A percentile compares a stretch with the other conserved stretches of the same genome.
Evolutionary conservation across 2,329 filamentous ascomycete species (phyloP).

Genomic region (Aspergillus viridinutans): DNA sequence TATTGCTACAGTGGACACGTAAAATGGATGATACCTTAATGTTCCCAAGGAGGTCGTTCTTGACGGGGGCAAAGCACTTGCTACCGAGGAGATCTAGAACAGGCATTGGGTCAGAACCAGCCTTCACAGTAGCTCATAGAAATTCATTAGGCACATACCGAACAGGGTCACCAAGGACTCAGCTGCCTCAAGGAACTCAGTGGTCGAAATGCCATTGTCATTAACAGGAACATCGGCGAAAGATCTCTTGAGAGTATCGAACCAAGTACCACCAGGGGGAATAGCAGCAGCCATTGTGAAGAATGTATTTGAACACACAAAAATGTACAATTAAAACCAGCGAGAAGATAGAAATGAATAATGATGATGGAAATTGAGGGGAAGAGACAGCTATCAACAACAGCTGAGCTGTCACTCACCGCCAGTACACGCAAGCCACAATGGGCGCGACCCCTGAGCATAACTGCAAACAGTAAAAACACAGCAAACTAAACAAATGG

Average conservation of each 20-base stretch:
- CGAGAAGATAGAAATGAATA: slow-evolving; percentile 6
- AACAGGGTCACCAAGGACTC: slow-evolving; percentile 86
- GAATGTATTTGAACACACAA: not conserved
- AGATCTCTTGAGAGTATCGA: slow-evolving; percentile 77
- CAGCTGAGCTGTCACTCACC: slow-evolving; percentile 23
- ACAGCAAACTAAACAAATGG: slow-evolving; percentile 24
- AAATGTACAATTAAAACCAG: not conserved
- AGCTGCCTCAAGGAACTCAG: slow-evolving; percentile 84
- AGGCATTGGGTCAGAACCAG: slow-evolving; percentile 1
- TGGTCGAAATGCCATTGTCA: slow-evolving; percentile 74
- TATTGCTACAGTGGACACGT: not conserved
- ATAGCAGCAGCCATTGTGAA: slow-evolving; percentile 37
- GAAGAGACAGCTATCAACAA: slow-evolving; percentile 12
- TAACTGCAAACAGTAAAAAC: slow-evolving; percentile 18
- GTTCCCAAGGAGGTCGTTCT: slow-evolving; percentile 86
- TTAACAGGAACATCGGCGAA: slow-evolving; percentile 80
- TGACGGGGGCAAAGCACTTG: slow-evolving; percentile 82
- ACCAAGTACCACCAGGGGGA: slow-evolving; percentile 70
- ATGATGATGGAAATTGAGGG: not conserved
- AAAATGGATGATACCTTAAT: slow-evolving; percentile 62
- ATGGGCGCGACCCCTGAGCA: slow-evolving; percentile 10
- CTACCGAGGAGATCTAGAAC: slow-evolving; percentile 56
- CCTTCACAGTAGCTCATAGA: not conserved
- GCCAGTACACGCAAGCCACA: slow-evolving; percentile 30
- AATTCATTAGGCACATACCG: slow-evolving; percentile 49